Conservation (phyloP, 345 rosid species). For the Psidium guajava region DNA sequence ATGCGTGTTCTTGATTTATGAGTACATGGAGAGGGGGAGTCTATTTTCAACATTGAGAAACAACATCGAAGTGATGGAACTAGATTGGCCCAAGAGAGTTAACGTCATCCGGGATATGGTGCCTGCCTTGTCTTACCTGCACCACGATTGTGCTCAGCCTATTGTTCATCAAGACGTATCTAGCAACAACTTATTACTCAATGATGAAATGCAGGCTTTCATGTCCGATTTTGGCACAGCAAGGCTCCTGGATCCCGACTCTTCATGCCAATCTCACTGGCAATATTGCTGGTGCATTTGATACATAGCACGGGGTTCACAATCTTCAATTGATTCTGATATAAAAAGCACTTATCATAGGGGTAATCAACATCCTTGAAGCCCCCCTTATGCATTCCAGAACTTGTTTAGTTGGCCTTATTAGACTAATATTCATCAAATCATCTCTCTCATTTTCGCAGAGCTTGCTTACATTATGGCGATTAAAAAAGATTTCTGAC, state of each 20-base stretch:
- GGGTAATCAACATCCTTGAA: neutral
- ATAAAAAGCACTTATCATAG: neutral
- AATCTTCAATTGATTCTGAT: neutral
- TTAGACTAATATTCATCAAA: neutral
- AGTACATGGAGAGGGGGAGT: neutral
- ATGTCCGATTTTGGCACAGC: conserved; percentile 14
- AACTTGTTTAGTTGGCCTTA: neutral
- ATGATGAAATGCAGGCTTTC: neutral
- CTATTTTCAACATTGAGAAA: neutral
- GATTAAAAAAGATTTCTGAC: conserved; percentile 8
- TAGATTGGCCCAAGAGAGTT: conserved; percentile 4
- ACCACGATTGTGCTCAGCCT: conserved; percentile 1
- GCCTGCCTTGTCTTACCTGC: conserved; percentile 5
- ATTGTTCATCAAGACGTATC: conserved; percentile 13
- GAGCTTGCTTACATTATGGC: conserved; percentile 16
- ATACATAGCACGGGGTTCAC: conserved; percentile 11
- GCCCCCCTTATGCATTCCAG: neutral
- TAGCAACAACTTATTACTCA: conserved; percentile 10
- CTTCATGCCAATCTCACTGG: conserved; percentile 4
- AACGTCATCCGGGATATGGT: neutral
- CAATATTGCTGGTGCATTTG: conserved; percentile 9
- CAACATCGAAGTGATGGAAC: neutral
- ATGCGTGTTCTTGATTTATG: conserved; percentile 1
- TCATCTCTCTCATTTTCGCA: neutral
- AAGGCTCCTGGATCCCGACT: conserved; percentile 1